Base-by-base conservation (phyloP, 306 rosid species). In the Acacia confusa region DNA sequence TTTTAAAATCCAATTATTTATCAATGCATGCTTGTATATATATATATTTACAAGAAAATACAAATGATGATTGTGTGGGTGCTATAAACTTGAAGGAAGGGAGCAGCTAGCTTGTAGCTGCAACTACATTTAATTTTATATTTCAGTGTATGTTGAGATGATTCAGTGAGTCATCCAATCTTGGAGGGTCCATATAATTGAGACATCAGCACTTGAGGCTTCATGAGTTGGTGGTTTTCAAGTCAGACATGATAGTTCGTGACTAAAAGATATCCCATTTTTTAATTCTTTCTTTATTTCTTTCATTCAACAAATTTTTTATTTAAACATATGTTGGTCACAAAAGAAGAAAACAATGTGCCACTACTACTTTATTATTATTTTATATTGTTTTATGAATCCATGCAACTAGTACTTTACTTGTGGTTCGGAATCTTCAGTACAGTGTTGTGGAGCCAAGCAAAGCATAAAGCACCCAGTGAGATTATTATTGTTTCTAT, bases 201-300 rank as follows among this genome's bases (percentile, higher is more conserved):
- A 78, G 72, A 79, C 82, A 75, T 72, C 73, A 6, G 78, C 81
- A 82, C 80, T 82, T 81, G 82, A 82, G 84, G 86, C 63, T 81
- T 74, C 75, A 55, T 84, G 82, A 74, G 50, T 83, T 50, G 88
- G 84, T 67, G 83, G 85, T 71, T 82, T 86, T 86, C 82, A 81
- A 82, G 83, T 87, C 87, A 79, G 86, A 87, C 84, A 85, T 87
- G 92, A 87, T 88, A 50, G 89, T 89, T 87, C 85, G 78, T 82
- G 86, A 87, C 84, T 86, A 86, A 82, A 86, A 86, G 87, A 77
- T 83, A 66, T 81, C 78, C 77, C 90, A 80, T 84, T 75, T 82
- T 79, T 86, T 47, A 36, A 36, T 36, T 36, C 40, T 36, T 36
- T 36, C 38, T 52, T 17, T 4, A 52, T 2, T 45, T 45, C 52